Evolutionary conservation across 306 rosid genomes (phyloP).

Genomic region (Macrotyloma uniflorum): DNA sequence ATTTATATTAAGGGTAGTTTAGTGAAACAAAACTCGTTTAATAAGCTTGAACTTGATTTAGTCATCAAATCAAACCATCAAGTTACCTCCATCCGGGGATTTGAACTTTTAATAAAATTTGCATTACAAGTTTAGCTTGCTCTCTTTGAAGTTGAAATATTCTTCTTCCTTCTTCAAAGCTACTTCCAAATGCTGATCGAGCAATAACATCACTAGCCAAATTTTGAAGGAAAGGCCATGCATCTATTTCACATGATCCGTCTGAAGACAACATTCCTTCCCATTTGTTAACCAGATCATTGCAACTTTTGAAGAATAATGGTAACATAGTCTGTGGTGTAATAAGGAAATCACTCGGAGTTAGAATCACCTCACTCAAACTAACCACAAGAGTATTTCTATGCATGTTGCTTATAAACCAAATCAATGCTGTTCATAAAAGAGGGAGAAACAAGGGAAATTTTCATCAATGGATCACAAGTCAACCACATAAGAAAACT

Average conservation of each 20-base stretch:
- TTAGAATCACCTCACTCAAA: neutral
- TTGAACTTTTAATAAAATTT: neutral
- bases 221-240: slow-evolving; percentile 39
- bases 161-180: slow-evolving; percentile 54
- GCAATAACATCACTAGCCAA: slow-evolving; percentile 48
- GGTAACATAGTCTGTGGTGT: slow-evolving; percentile 45
- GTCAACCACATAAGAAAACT: too few relatives aligned
- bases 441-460: too few relatives aligned
- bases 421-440: neutral
- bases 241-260: slow-evolving; percentile 49
- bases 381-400: neutral
- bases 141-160: slow-evolving; percentile 56
- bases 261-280: slow-evolving; percentile 38
- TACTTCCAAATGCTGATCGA: slow-evolving; percentile 55
- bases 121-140: neutral
- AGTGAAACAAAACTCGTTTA: neutral
- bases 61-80: neutral
- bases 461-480: too few relatives aligned
- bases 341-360: neutral
- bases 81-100: slow-evolving; percentile 61
- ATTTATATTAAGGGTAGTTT: neutral
- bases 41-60: neutral
- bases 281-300: slow-evolving; percentile 53
- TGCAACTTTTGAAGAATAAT: slow-evolving; percentile 38
- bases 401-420: neutral